These are phyloP conservation scores for Phylloporus arenicola DNA, from an alignment of 768 basidiomycete genomes.

Conservation along the genomic window DNA sequence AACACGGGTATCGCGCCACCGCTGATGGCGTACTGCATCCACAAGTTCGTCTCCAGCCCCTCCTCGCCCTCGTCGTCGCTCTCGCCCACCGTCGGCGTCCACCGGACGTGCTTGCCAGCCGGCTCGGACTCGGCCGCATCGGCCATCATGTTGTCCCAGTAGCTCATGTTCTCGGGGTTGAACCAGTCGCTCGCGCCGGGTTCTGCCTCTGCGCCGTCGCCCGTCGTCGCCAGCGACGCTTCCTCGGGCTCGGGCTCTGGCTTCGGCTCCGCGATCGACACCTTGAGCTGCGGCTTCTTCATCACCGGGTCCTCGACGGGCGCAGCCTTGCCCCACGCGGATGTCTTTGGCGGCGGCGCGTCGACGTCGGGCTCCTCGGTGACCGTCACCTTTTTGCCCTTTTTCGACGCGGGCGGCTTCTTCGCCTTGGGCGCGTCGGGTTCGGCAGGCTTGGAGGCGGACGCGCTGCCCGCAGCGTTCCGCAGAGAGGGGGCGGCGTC, in stretches of 20 bases:
- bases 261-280: slow-evolving; percentile 15
- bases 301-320: slow-evolving; percentile 5
- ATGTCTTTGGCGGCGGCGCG: slow-evolving; percentile 7
- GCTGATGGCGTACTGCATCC: slow-evolving; percentile 29
- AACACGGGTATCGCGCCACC: slow-evolving; percentile 19
- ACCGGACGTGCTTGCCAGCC: slow-evolving; percentile 18
- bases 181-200: slow-evolving; percentile 23
- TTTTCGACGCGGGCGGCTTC: slow-evolving; percentile 13
- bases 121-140: slow-evolving; percentile 5
- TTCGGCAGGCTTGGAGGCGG: not conserved
- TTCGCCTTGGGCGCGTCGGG: slow-evolving; percentile 3
- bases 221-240: not conserved
- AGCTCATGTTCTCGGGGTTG: slow-evolving; percentile 19
- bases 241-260: slow-evolving; percentile 12
- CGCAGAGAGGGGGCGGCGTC: slow-evolving; percentile 15
- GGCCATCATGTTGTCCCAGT: slow-evolving; percentile 28
- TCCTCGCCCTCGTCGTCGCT: slow-evolving; percentile 24
- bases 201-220: slow-evolving; percentile 10
- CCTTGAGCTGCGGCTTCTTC: slow-evolving; percentile 15
- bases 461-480: slow-evolving; percentile 12
- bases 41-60: slow-evolving; percentile 17
- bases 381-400: slow-evolving; percentile 24
- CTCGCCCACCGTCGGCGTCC: slow-evolving; percentile 18
- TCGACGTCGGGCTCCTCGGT: slow-evolving; percentile 25
- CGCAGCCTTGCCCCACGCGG: slow-evolving; percentile 18